A percentile compares a stretch with the other conserved stretches of the same genome.
phyloP scores from a whole-genome alignment of 331 rosid species.

The Phaseolus coccineus region DNA sequence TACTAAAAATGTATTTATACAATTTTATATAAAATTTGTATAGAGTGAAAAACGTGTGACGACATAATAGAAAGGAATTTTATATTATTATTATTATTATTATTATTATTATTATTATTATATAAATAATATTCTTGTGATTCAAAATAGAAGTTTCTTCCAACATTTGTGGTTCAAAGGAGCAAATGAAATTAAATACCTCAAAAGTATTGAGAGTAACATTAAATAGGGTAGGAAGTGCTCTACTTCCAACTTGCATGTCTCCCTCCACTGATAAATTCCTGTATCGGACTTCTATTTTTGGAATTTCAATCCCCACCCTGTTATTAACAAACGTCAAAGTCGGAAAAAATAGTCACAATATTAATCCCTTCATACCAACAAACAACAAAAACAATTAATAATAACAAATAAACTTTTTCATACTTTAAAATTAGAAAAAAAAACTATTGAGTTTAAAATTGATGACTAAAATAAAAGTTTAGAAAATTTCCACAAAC shows the following conservation, averaged over 20 bases:
- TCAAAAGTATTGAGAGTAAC: conserved; percentile 57
- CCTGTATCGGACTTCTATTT: conserved; percentile 66
- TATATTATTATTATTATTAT: neutral
- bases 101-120: too few relatives aligned
- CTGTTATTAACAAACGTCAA: conserved; percentile 38
- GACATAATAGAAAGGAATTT: neutral
- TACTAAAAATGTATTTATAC: neutral
- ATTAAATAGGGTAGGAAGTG: conserved; percentile 71
- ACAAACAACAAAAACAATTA: too few relatives aligned
- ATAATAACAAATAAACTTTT: too few relatives aligned
- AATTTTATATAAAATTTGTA: neutral
- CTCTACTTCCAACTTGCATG: conserved; percentile 65
- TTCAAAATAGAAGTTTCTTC: neutral
- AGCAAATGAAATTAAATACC: conserved; percentile 39
- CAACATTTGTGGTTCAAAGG: neutral
- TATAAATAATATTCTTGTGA: neutral
- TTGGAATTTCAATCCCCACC: conserved; percentile 66
- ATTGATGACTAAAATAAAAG: neutral
- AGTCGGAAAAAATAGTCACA: neutral
- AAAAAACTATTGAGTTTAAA: too few relatives aligned
- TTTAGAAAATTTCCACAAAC: too few relatives aligned
- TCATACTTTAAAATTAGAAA: too few relatives aligned
- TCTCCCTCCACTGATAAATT: conserved; percentile 65
- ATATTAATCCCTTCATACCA: too few relatives aligned
- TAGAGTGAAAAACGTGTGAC: neutral